phyloP scores from a whole-genome alignment of 116 monocot genomes.

The Papilionanthe hybrid region DNA sequence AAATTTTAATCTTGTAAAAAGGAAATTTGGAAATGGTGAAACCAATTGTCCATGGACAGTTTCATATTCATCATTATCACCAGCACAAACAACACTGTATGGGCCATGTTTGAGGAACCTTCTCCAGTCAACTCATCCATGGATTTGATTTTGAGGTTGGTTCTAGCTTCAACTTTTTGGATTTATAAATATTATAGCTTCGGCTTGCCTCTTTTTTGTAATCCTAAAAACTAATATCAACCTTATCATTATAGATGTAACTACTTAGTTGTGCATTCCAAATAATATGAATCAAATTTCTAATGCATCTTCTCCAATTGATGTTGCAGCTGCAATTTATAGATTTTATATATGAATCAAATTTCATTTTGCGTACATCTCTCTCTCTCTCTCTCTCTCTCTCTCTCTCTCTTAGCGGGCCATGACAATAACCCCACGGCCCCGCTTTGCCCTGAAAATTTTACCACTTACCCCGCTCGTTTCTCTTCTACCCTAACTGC shows the following conservation, averaged over 20 bases:
- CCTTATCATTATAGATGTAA: not conserved
- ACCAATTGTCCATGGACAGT: not conserved
- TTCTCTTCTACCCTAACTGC: no score
- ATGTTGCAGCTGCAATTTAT: no score
- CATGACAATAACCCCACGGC: no score
- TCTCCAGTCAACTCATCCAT: not conserved
- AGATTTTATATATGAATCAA: no score
- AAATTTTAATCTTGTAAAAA: not conserved
- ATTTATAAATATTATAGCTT: not conserved
- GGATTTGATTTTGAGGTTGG: not conserved
- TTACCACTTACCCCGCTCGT: no score
- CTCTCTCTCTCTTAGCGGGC: no score
- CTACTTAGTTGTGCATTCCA: not conserved
- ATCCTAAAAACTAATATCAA: not conserved
- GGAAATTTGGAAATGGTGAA: not conserved
- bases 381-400: no score
- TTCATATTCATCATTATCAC: not conserved
- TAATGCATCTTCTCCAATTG: not conserved
- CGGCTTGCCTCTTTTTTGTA: not conserved
- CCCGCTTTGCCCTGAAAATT: no score
- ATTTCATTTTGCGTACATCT: no score
- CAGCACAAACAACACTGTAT: not conserved
- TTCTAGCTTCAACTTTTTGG: no score
- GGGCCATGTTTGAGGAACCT: not conserved
- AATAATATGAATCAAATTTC: not conserved